These are phyloP conservation scores for Datura wrightii DNA, from an alignment of 257 asterid species.

Conservation along the genomic window DNA sequence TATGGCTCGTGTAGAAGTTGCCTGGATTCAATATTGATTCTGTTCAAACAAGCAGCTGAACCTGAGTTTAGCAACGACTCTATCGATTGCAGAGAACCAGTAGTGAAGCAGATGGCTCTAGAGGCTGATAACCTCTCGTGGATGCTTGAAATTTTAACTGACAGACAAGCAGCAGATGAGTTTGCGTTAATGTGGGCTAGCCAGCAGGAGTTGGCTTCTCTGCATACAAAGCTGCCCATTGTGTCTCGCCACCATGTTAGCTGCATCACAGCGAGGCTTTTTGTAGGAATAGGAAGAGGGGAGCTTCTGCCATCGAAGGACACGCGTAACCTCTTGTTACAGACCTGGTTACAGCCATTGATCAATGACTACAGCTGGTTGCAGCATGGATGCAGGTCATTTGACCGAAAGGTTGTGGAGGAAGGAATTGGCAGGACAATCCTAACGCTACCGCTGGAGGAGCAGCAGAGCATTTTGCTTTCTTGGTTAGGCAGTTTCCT, in stretches of 20 bases:
- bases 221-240: slow-evolving; percentile 59
- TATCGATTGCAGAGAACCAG: slow-evolving; percentile 46
- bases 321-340: slow-evolving; percentile 62
- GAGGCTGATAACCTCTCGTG: slow-evolving; percentile 84
- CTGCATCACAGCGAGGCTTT: slow-evolving; percentile 67
- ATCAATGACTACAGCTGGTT: slow-evolving; percentile 86
- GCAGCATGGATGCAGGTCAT: slow-evolving; percentile 78
- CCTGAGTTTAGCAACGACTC: slow-evolving; percentile 45
- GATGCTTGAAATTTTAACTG: slow-evolving; percentile 81
- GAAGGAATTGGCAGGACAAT: slow-evolving; percentile 93
- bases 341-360: slow-evolving; percentile 86
- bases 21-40: slow-evolving; percentile 54
- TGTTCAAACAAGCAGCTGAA: slow-evolving; percentile 75
- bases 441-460: slow-evolving; percentile 87
- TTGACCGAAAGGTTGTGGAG: slow-evolving; percentile 83
- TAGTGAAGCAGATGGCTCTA: slow-evolving; percentile 51
- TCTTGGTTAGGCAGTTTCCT: slow-evolving; percentile 82
- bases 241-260: slow-evolving; percentile 74
- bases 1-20: slow-evolving; percentile 68
- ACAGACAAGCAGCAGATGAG: slow-evolving; percentile 72
- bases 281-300: slow-evolving; percentile 90
- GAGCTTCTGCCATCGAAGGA: slow-evolving; percentile 84
- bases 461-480: slow-evolving; percentile 77
- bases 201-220: slow-evolving; percentile 66
- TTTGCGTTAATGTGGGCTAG: slow-evolving; percentile 75